These are phyloP conservation scores for Glycine soja DNA, from an alignment of 306 rosid genomes.

Conservation along the genomic window DNA sequence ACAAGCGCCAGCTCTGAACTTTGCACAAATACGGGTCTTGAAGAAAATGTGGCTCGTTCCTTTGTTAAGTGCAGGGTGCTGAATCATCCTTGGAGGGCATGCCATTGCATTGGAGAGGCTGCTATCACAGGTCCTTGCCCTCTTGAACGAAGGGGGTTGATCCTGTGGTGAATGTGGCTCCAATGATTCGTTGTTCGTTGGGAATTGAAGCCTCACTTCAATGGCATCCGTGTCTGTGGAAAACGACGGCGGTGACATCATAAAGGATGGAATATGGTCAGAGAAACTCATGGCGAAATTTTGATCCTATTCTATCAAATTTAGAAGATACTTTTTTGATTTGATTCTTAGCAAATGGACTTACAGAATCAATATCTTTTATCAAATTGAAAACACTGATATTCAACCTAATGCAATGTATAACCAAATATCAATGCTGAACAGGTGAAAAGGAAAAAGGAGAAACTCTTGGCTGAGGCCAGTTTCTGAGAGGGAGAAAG, in stretches of 20 bases:
- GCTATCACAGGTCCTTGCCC: slow-evolving; percentile 65
- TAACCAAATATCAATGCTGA: slow-evolving; percentile 33
- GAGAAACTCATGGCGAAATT: slow-evolving; percentile 60
- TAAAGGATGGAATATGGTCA: slow-evolving; percentile 55
- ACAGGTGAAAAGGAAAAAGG: background rate
- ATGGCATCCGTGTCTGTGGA: slow-evolving; percentile 60
- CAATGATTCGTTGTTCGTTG: slow-evolving; percentile 51
- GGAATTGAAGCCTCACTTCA: slow-evolving; percentile 65
- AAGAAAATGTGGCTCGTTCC: slow-evolving; percentile 74
- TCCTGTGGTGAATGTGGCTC: slow-evolving; percentile 54
- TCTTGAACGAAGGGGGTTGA: slow-evolving; percentile 59
- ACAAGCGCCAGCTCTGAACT: slow-evolving; percentile 71
- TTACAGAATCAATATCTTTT: slow-evolving; percentile 21
- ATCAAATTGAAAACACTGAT: slow-evolving; percentile 21
- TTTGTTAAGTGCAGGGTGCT: slow-evolving; percentile 58
- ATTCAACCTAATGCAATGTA: slow-evolving; percentile 37
- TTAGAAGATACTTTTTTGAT: slow-evolving; percentile 10
- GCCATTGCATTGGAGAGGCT: slow-evolving; percentile 31
- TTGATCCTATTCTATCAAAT: slow-evolving; percentile 33
- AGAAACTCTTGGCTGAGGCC: background rate
- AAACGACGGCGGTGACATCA: slow-evolving; percentile 56
- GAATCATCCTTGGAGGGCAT: slow-evolving; percentile 43
- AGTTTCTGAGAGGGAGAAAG: slow-evolving; percentile 11
- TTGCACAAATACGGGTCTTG: slow-evolving; percentile 90
- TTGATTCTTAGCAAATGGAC: background rate